A percentile compares a stretch with the other conserved stretches of the same genome.
Conservation (phyloP, 176 grass and related monocot species). For the Carex pumila region DNA sequence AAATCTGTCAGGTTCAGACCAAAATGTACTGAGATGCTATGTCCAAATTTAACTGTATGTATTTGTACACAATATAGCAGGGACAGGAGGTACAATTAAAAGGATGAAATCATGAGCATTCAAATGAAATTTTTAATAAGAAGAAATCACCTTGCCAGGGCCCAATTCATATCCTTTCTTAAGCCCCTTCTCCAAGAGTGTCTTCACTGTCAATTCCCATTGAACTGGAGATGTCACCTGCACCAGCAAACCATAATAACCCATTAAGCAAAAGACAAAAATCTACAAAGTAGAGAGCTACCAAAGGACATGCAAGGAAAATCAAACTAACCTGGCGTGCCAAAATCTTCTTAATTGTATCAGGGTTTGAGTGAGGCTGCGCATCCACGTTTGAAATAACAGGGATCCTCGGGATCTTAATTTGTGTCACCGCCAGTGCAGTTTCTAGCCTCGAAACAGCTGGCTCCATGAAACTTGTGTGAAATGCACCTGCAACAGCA, state of each 20-base stretch:
- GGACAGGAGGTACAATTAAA: neutral
- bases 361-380: conserved; percentile 62
- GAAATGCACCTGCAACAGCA: conserved; percentile 85
- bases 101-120: neutral
- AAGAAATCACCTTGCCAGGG: conserved; percentile 77
- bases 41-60: neutral
- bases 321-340: conserved; percentile 44
- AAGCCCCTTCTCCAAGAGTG: conserved; percentile 76
- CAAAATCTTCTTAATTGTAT: conserved; percentile 80
- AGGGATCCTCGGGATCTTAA: conserved; percentile 67
- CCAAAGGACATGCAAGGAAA: neutral
- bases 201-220: conserved; percentile 81
- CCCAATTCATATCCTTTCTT: conserved; percentile 94
- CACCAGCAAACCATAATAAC: neutral
- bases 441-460: conserved; percentile 84
- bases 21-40: neutral
- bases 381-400: conserved; percentile 98
- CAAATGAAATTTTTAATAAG: neutral
- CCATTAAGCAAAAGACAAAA: neutral
- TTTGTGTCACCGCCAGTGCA: conserved; percentile 60
- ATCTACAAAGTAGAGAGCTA: neutral
- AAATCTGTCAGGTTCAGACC: neutral
- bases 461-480: conserved; percentile 85
- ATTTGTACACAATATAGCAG: neutral
- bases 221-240: conserved; percentile 91